A percentile compares a stretch with the other conserved stretches of the same genome.
Conservation (phyloP, 2,329 filamentous ascomycete species). For the Conoideocrella luteorostrata region DNA sequence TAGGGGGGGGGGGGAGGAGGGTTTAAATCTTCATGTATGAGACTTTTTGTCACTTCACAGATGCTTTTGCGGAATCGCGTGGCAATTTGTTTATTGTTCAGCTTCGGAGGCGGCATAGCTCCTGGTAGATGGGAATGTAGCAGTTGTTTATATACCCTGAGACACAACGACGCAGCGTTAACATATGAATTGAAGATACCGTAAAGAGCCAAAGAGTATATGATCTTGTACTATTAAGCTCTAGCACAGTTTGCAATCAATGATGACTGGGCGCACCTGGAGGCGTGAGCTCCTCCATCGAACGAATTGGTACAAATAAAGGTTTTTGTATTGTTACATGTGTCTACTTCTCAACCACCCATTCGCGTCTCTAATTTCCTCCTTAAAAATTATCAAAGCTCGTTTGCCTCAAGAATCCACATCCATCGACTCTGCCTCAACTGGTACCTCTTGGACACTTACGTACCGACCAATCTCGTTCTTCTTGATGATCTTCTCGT, state of each 20-base stretch:
- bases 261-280: too few species aligned
- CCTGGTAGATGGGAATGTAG: too few species aligned
- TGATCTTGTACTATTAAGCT: too few species aligned
- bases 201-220: too few species aligned
- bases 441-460: constrained; percentile 77
- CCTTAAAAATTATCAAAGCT: background rate
- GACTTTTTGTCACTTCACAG: background rate
- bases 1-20: too few species aligned
- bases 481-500: constrained; percentile 93
- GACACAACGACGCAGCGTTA: too few species aligned
- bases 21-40: constrained; percentile 5
- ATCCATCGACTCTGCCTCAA: constrained; percentile 65
- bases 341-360: background rate
- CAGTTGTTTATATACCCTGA: too few species aligned
- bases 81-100: too few species aligned
- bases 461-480: constrained; percentile 93
- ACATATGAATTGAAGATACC: too few species aligned
- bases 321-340: constrained; percentile 7
- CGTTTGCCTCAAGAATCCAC: constrained; percentile 44
- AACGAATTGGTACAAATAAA: background rate
- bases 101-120: too few species aligned
- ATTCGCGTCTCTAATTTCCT: background rate
- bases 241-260: too few species aligned
- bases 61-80: background rate
- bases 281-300: too few species aligned